Evolutionary conservation across 2,329 filamentous ascomycete genomes (phyloP).

Genomic region (Blastomyces parvus): DNA sequence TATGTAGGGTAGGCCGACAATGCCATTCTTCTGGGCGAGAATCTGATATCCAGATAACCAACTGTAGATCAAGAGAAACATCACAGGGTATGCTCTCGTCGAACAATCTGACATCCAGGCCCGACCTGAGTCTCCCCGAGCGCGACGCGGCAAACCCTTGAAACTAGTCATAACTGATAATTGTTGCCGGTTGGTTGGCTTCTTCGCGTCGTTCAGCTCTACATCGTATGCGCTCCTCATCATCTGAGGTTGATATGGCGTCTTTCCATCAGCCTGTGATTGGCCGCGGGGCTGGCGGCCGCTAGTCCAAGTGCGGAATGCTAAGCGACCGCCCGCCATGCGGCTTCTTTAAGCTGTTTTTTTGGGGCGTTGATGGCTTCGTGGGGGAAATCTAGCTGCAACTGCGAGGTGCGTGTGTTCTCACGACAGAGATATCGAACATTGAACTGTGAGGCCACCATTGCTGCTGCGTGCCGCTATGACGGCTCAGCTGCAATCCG

Average conservation of each 20-base stretch:
- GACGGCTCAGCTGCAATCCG: background rate
- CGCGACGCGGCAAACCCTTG: background rate
- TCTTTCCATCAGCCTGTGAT: conserved; percentile 6
- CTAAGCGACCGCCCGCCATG: background rate
- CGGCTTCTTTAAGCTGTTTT: background rate
- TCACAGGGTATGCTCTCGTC: background rate
- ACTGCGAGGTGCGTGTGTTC: background rate
- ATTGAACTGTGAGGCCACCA: background rate
- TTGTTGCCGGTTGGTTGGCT: background rate
- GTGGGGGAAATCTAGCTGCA: too few species aligned
- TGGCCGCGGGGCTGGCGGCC: background rate
- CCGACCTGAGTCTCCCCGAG: background rate
- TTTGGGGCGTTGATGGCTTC: background rate
- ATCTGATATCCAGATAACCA: background rate
- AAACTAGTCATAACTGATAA: background rate
- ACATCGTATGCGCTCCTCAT: background rate
- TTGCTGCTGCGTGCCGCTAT: background rate
- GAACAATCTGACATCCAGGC: background rate
- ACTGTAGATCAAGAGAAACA: background rate
- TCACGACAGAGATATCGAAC: background rate
- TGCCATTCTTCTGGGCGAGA: background rate
- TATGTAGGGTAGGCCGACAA: background rate
- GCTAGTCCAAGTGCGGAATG: background rate
- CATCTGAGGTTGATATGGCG: conserved; percentile 8
- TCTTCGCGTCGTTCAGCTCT: background rate